These are phyloP conservation scores for Geotrichum macrosporum DNA, from an alignment of 1,139 yeast genomes.

Conservation along the genomic window DNA sequence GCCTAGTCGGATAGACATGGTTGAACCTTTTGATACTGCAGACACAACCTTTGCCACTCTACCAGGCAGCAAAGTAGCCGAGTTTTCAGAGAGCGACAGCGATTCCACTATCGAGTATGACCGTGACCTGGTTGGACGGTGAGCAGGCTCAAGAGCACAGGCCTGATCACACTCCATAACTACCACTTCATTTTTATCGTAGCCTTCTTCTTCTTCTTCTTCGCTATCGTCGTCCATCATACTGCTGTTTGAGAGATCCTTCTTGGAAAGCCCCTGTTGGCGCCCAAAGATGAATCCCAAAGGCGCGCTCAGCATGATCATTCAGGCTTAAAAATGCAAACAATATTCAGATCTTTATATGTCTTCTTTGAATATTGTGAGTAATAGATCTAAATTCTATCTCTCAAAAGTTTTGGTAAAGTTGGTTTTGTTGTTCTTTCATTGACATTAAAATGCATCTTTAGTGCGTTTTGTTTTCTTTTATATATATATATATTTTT, in stretches of 20 bases:
- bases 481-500: no score
- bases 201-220: neutral
- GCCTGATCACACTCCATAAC: neutral
- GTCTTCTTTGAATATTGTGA: no score
- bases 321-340: no score
- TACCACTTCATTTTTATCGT: neutral
- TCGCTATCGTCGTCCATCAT: conserved; percentile 8
- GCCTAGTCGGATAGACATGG: conserved; percentile 32
- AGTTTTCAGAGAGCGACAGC: conserved; percentile 19
- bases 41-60: conserved; percentile 32
- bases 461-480: no score
- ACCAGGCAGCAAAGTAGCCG: conserved; percentile 31
- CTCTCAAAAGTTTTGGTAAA: no score
- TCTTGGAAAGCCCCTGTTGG: neutral
- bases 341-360: no score
- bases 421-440: no score
- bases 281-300: conserved; percentile 6
- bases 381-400: no score
- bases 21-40: conserved; percentile 31
- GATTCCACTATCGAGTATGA: conserved; percentile 7
- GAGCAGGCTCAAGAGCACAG: neutral
- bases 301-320: conserved; percentile 13
- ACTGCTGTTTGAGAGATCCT: neutral
- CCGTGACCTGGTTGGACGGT: neutral
- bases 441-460: no score